phyloP scores from a whole-genome alignment of 306 rosid species.

The Ammopiptanthus mongolicus region DNA sequence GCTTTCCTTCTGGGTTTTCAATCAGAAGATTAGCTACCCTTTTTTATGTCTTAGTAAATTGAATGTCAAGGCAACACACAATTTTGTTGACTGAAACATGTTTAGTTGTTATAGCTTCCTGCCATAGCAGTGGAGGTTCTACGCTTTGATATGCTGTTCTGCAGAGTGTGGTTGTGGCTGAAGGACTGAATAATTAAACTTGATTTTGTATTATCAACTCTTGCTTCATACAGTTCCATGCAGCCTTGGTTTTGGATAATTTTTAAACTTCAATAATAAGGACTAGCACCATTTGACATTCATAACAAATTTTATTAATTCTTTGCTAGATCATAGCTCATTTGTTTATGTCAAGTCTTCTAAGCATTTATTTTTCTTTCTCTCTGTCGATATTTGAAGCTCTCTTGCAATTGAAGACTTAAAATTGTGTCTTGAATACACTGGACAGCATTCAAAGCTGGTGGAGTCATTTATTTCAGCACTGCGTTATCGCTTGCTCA shows the following conservation, averaged over 20 bases:
- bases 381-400: slow-evolving; percentile 43
- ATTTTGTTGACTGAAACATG: not conserved
- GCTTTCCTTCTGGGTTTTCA: not conserved
- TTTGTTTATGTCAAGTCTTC: slow-evolving; percentile 17
- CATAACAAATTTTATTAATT: not conserved
- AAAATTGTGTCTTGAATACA: slow-evolving; percentile 84
- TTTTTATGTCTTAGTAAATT: not conserved
- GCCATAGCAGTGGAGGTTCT: not conserved
- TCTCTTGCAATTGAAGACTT: slow-evolving; percentile 95
- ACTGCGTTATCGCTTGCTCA: slow-evolving; percentile 86
- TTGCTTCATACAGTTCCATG: slow-evolving; percentile 3
- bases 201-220: not conserved
- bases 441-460: slow-evolving; percentile 95
- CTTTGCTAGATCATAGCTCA: slow-evolving; percentile 10
- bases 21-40: slow-evolving; percentile 7
- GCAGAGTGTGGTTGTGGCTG: not conserved
- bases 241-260: not conserved
- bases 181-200: not conserved
- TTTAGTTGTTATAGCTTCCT: slow-evolving; percentile 8
- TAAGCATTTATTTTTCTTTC: slow-evolving; percentile 11
- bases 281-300: not conserved
- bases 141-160: not conserved
- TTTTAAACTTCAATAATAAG: not conserved
- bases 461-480: slow-evolving; percentile 95
- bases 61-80: not conserved